A percentile compares a stretch with the other conserved stretches of the same genome.
phyloP scores from a whole-genome alignment of 306 rosid species.

The Dryas alaskensis region DNA sequence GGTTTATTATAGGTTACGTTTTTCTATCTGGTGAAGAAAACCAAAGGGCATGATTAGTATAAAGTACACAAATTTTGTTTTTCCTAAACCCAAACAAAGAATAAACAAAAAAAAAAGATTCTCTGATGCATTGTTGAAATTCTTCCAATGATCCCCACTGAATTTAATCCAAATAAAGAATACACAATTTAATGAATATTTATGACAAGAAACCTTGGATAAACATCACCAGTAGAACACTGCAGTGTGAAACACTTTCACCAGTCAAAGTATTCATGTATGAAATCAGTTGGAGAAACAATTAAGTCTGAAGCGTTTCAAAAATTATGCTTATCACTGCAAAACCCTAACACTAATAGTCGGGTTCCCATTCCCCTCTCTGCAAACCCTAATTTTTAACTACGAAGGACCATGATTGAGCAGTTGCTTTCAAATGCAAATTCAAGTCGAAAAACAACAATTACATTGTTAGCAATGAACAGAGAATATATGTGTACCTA shows the following conservation, averaged over 20 bases:
- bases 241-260: not conserved
- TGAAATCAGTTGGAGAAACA: not conserved
- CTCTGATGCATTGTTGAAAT: not conserved
- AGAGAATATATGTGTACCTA: not conserved
- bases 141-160: not conserved
- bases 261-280: not conserved
- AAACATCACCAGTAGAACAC: too few species aligned
- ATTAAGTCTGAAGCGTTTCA: too few species aligned
- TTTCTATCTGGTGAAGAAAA: conserved; percentile 20
- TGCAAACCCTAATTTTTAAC: too few species aligned
- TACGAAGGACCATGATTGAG: too few species aligned
- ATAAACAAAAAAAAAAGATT: not conserved
- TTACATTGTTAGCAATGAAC: not conserved
- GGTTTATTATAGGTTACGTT: conserved; percentile 8
- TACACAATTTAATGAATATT: not conserved
- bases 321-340: too few species aligned
- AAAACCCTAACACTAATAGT: not conserved
- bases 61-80: not conserved
- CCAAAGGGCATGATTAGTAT: conserved; percentile 6
- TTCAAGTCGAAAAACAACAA: too few species aligned
- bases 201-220: too few species aligned
- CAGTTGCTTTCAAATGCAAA: too few species aligned
- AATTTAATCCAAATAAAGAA: not conserved
- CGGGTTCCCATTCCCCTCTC: too few species aligned
- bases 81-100: not conserved